Evolutionary conservation across 2,329 filamentous ascomycete genomes (phyloP).

Genomic region (Fulvia fulva): DNA sequence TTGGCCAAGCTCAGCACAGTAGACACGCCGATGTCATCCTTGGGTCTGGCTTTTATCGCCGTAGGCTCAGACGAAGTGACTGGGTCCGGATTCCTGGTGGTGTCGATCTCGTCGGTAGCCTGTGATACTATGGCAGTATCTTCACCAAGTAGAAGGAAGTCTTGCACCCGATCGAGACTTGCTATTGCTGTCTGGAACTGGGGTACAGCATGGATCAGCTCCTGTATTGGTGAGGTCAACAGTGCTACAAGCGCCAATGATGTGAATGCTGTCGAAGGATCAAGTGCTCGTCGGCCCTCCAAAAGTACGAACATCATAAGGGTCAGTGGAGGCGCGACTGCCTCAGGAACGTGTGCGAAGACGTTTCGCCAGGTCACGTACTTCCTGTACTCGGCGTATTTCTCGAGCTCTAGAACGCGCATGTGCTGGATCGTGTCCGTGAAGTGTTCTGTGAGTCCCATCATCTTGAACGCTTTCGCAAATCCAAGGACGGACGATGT

Average conservation of each 20-base stretch:
- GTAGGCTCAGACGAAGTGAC: neutral
- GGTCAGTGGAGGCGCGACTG: conserved; percentile 14
- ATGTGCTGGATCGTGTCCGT: conserved; percentile 18
- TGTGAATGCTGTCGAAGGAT: conserved; percentile 17
- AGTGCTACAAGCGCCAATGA: conserved; percentile 16
- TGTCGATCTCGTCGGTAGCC: neutral
- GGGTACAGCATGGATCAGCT: conserved; percentile 20
- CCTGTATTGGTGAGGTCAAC: conserved; percentile 12
- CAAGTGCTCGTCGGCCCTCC: conserved; percentile 8
- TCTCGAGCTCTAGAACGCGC: conserved; percentile 14
- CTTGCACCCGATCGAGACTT: conserved; percentile 20
- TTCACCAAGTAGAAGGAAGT: conserved; percentile 11
- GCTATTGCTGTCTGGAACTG: conserved; percentile 15
- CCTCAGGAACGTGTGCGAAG: conserved; percentile 8
- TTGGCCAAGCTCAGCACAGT: neutral
- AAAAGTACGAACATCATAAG: conserved; percentile 18
- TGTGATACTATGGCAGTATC: too few relatives aligned
- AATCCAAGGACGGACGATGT: conserved; percentile 18
- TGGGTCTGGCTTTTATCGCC: neutral
- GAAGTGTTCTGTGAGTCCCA: conserved; percentile 17
- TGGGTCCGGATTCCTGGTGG: neutral
- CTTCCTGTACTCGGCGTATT: conserved; percentile 17
- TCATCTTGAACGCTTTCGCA: conserved; percentile 22
- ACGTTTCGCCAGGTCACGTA: conserved; percentile 22
- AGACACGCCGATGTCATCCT: neutral